Evolutionary conservation across 2,329 filamentous ascomycete genomes (phyloP).

Genomic region (Apiospora aurea): DNA sequence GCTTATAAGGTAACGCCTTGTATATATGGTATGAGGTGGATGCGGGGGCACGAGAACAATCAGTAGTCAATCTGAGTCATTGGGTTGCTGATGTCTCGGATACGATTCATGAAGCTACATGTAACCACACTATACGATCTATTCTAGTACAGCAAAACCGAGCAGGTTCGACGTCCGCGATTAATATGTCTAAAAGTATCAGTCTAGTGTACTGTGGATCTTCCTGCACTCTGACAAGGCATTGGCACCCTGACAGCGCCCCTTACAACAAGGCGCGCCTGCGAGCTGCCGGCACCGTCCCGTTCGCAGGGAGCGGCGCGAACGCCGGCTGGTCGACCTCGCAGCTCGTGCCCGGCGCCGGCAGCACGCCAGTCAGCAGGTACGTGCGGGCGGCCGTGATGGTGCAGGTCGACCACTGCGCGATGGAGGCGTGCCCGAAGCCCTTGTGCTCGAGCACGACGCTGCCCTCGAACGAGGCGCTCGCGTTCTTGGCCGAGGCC

Average conservation of each 20-base stretch:
- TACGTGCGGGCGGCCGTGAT: constrained; percentile 2
- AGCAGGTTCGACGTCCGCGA: background rate
- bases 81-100: background rate
- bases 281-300: background rate
- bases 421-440: constrained; percentile 26
- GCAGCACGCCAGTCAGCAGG: constrained; percentile 22
- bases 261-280: background rate
- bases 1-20: background rate
- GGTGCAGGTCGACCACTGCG: constrained; percentile 9
- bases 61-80: background rate
- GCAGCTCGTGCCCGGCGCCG: constrained; percentile 23
- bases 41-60: background rate
- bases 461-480: constrained; percentile 38
- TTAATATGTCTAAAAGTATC: background rate
- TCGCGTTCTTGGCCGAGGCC: constrained; percentile 39
- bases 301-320: background rate
- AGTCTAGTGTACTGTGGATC: background rate
- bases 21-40: background rate
- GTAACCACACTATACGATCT: background rate
- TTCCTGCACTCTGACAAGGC: background rate
- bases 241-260: background rate
- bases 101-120: background rate
- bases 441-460: constrained; percentile 39
- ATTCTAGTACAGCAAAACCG: background rate
- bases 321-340: constrained; percentile 20